These are phyloP conservation scores for Globisporangium paddicum DNA, from an alignment of 352 stramenopile genomes.

Conservation along the genomic window DNA sequence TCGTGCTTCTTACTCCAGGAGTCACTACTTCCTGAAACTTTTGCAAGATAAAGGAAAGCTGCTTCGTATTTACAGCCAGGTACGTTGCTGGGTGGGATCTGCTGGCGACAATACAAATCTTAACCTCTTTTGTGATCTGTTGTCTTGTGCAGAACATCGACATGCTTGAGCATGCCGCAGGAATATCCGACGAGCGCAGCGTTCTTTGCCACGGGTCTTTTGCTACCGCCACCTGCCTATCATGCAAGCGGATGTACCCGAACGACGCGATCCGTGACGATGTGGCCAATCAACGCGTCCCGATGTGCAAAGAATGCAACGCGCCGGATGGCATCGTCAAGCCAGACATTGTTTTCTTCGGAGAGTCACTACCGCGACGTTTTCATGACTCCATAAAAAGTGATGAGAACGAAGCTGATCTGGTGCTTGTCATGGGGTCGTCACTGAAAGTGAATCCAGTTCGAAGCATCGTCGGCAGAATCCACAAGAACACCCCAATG, in stretches of 20 bases:
- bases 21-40: constrained; percentile 95
- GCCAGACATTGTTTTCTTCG: constrained; percentile 98
- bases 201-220: constrained; percentile 96
- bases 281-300: constrained; percentile 70
- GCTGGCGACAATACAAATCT: background rate
- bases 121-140: background rate
- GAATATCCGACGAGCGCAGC: constrained; percentile 85
- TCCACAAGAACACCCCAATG: constrained; percentile 79
- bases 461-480: constrained; percentile 81
- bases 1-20: constrained; percentile 23
- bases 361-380: constrained; percentile 88
- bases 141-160: constrained; percentile 95
- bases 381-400: constrained; percentile 88
- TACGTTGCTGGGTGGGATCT: constrained; percentile 11
- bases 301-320: constrained; percentile 71
- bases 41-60: constrained; percentile 92
- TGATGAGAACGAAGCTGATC: constrained; percentile 86
- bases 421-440: constrained; percentile 99
- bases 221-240: constrained; percentile 88
- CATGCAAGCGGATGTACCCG: constrained; percentile 78
- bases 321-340: constrained; percentile 92
- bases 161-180: constrained; percentile 92
- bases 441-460: constrained; percentile 97
- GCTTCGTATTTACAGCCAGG: constrained; percentile 90
- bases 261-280: constrained; percentile 86